Evolutionary conservation across 202 grass and related monocot species (phyloP).

Genomic region (Panicum virgatum): DNA sequence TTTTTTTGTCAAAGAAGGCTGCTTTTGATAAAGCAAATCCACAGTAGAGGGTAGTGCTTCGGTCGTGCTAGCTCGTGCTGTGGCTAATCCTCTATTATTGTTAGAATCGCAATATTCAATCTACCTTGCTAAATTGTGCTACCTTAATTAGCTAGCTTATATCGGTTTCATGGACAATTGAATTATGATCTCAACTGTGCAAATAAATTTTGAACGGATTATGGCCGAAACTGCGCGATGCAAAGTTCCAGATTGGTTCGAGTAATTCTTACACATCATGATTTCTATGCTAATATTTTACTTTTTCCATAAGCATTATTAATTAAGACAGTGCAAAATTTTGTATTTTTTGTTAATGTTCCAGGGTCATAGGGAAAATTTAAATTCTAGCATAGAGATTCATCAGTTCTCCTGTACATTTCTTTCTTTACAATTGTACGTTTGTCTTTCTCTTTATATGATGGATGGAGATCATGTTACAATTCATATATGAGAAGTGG

Average conservation of each 20-base stretch:
- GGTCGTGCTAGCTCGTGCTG: background rate
- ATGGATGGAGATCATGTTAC: background rate
- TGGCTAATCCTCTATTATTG: background rate
- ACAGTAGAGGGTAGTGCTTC: background rate
- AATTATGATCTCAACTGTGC: background rate
- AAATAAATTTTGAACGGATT: background rate
- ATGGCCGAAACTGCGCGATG: background rate
- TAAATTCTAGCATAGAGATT: background rate
- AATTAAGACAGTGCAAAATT: background rate
- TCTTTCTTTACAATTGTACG: too few species aligned
- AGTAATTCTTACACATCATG: background rate
- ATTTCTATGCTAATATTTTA: background rate
- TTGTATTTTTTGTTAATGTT: too few species aligned
- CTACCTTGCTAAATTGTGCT: background rate
- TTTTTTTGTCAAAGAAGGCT: background rate
- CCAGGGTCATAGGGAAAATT: background rate
- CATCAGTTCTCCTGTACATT: background rate
- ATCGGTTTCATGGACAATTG: background rate
- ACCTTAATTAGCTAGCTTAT: background rate
- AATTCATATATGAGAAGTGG: background rate
- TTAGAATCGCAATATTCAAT: background rate
- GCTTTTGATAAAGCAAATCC: conserved; percentile 22
- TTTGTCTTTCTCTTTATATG: too few species aligned
- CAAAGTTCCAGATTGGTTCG: background rate
- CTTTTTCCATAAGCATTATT: background rate